Base-by-base conservation (phyloP, 306 rosid genomes). In the Rosa persica region DNA sequence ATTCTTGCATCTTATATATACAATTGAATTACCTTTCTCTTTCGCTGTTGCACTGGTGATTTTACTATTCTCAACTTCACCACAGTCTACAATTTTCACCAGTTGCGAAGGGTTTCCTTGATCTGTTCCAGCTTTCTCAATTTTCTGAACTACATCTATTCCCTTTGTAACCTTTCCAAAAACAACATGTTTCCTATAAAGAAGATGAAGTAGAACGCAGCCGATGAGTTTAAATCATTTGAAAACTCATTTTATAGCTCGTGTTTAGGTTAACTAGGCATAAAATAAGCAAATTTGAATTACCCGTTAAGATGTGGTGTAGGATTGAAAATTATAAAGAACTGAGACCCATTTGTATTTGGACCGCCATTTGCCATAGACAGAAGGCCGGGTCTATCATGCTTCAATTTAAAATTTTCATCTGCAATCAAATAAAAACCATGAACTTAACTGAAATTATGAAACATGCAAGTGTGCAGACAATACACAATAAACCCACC, bases 281-380 rank as follows among this genome's bases (percentile, higher is more conserved):
- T 19, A 82, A 70, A 74, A 19, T 72, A 80, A 60, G 77, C 64
- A 77, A 70, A 75, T 65, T 6, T 40, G 17, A 61, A 55, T 79
- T 96, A 96, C 99, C 98, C 93, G 84, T 96, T 88, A 75, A 96
- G 98, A 86, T 93, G 98, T 73, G 92, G 93, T 74, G 90, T 96
- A 73, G 86, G 91, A 91, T 89, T 93, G 86, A 96, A 96, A 66
- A 80, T 86, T 66, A 96, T 88, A 85, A 96, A 96, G 86, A 96
- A 96, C 83, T 96, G 99, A 55, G 99, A 93, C 65, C 98, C 99
- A 84, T 96, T 96, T 79, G 98, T 91, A 86, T 96, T 89, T 73
- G 94, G 96, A 46, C 99, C 98, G 51, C 91, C 83, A 86, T 96
- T 96, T 78, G 99, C 99, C 99, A 96, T 93, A 62, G 98, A 96